Evolutionary conservation across 345 rosid genomes (phyloP), one percentile per base, ranked within the genome.

Genomic region (Xanthoceras sorbifolium): DNA sequence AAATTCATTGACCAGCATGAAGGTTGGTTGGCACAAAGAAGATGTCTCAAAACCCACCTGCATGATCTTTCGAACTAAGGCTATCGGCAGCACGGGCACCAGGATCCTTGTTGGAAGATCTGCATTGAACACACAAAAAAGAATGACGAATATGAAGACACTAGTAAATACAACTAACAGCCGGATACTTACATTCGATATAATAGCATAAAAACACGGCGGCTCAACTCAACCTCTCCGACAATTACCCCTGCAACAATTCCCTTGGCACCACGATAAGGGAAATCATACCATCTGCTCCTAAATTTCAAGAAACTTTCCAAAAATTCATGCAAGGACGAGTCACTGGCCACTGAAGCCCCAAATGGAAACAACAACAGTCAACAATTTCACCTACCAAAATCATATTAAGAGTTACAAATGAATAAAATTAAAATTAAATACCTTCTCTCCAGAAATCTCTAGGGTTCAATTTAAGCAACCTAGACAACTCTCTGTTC

Each of bases 201-300:
- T 81, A 96, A 82, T 68, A 92, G 74, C 99, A 92, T 91, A 80
- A 93, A 93, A 71, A 92, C 87, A 40, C 98, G 98, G 70, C 92
- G 92, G 78, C 92, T 82, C 64, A 96, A 75, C 48, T 92, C 98
- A 48, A 82, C 63, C 77, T 96, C 99, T 61, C 97, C 99, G 5
- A 93, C 93, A 80, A 96, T 83, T 4, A 96, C 88, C 38, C 98
- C 98, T 3, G 99, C 98, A 64, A 92, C 90, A 5, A 89, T 87
- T 55, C 93, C 94, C 80, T 92, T 96, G 77, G 85, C 92, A 75
- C 97, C 93, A 72, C 88, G 99, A 79, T 90, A 86, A 36, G 97
- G 97, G 61, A 93, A 93, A 87, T 96, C 99, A 75, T 91, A 96
- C 99, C 99, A 96, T 73, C 98, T 92, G 85, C 89, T 89, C 80